phyloP scores from a whole-genome alignment of 805 yeast species.

The Teunomyces cretensis region DNA sequence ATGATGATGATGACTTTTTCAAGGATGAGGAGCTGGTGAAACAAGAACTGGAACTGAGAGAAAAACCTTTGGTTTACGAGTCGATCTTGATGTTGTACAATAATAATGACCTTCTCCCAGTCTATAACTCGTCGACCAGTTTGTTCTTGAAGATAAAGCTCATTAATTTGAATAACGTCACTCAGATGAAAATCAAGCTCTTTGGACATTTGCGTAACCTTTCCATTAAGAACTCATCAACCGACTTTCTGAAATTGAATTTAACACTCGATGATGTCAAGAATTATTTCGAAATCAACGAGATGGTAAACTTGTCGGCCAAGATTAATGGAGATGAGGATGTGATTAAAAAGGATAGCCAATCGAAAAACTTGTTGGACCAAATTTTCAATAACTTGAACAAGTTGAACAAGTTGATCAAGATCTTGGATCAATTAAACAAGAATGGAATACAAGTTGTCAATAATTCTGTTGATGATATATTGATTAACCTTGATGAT shows the following conservation, averaged over 20 bases:
- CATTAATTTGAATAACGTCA: slow-evolving; percentile 12
- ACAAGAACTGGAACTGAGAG: slow-evolving; percentile 13
- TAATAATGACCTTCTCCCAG: slow-evolving; percentile 30
- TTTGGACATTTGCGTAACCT: slow-evolving; percentile 28
- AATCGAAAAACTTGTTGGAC: slow-evolving; percentile 17
- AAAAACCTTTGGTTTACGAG: slow-evolving; percentile 18
- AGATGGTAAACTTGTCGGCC: slow-evolving; percentile 25
- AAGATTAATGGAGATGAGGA: slow-evolving; percentile 17
- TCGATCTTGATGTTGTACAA: slow-evolving; percentile 24
- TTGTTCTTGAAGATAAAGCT: slow-evolving; percentile 32
- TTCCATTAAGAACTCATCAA: slow-evolving; percentile 17
- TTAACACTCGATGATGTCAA: slow-evolving; percentile 20
- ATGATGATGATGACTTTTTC: neutral
- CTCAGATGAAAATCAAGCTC: slow-evolving; percentile 23
- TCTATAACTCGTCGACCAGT: slow-evolving; percentile 32
- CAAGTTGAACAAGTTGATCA: slow-evolving; percentile 31
- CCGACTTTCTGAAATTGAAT: slow-evolving; percentile 20
- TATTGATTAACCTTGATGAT: slow-evolving; percentile 30
- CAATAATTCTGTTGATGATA: slow-evolving; percentile 25
- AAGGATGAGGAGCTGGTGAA: slow-evolving; percentile 15
- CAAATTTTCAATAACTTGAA: slow-evolving; percentile 29
- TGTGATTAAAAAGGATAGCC: neutral
- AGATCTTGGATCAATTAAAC: slow-evolving; percentile 32
- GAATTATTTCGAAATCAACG: slow-evolving; percentile 28
- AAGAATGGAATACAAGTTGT: slow-evolving; percentile 25